These are phyloP conservation scores for Parmelia sp. DNA, from an alignment of 495 filamentous ascomycete species.

Conservation along the genomic window DNA sequence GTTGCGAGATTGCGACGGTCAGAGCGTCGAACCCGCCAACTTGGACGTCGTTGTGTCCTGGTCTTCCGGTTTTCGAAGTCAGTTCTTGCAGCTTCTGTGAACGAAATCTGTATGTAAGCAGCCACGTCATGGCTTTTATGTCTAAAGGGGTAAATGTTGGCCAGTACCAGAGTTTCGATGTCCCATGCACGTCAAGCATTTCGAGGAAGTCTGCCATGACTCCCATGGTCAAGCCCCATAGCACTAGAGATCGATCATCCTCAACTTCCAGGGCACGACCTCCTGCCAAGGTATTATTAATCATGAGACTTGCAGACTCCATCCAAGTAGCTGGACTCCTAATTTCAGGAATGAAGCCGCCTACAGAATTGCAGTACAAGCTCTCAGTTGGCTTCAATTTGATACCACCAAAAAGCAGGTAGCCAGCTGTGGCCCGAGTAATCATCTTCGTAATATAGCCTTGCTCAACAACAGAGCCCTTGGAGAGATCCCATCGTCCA, in stretches of 20 bases:
- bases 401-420: conserved; percentile 68
- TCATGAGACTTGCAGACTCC: background rate
- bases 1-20: conserved; percentile 21
- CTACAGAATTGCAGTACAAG: conserved; percentile 46
- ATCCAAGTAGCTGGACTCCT: background rate
- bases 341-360: conserved; percentile 39
- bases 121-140: conserved; percentile 52
- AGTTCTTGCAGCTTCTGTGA: conserved; percentile 45
- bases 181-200: conserved; percentile 57
- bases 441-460: conserved; percentile 46
- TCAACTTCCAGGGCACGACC: background rate
- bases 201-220: conserved; percentile 68
- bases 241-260: conserved; percentile 48
- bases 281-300: background rate
- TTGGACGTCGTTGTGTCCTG: conserved; percentile 35
- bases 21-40: conserved; percentile 41
- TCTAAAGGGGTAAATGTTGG: conserved; percentile 68
- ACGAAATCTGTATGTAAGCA: conserved; percentile 56
- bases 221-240: conserved; percentile 73
- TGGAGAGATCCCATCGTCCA: conserved; percentile 60
- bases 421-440: conserved; percentile 51
- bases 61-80: conserved; percentile 26
- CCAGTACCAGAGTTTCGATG: conserved; percentile 59
- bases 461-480: conserved; percentile 51
- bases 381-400: conserved; percentile 57